These are phyloP conservation scores for Enterocytospora artemiae DNA, from an alignment of 371 early-diverging fungal genomes.

Conservation along the genomic window DNA sequence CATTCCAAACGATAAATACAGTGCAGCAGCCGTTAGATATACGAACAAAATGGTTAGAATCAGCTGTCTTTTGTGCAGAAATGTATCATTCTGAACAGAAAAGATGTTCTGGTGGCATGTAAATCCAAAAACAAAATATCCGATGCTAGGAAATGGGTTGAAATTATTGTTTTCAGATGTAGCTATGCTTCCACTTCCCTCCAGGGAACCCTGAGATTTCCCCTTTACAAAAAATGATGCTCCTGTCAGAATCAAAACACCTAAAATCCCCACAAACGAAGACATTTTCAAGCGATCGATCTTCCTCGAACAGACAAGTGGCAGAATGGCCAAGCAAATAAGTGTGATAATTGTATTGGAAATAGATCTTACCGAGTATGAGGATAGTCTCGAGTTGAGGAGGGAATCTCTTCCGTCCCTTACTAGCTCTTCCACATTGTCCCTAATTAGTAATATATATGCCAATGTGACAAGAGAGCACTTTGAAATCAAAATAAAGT, in stretches of 20 bases:
- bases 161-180: background rate
- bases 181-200: background rate
- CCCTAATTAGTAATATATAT: slow-evolving; percentile 24
- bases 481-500: slow-evolving; percentile 28
- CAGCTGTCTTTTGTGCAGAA: background rate
- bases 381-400: background rate
- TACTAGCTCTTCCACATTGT: no score
- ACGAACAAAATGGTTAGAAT: slow-evolving; percentile 1
- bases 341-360: background rate
- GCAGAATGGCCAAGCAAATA: slow-evolving; percentile 11
- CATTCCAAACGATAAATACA: slow-evolving; percentile 36
- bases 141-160: slow-evolving; percentile 12
- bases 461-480: slow-evolving; percentile 28
- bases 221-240: slow-evolving; percentile 11
- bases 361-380: background rate
- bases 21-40: background rate
- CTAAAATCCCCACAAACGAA: slow-evolving; percentile 26
- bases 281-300: slow-evolving; percentile 26
- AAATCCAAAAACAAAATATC: slow-evolving; percentile 39
- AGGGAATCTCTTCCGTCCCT: no score
- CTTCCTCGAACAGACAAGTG: slow-evolving; percentile 21
- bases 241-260: slow-evolving; percentile 20
- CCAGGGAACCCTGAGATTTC: background rate
- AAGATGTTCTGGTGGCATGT: slow-evolving; percentile 48
- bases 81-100: slow-evolving; percentile 34